A percentile compares a stretch with the other conserved stretches of the same genome.
Evolutionary conservation across 73 alveolate genomes (phyloP).

Genomic region (Effrenium voratum): DNA sequence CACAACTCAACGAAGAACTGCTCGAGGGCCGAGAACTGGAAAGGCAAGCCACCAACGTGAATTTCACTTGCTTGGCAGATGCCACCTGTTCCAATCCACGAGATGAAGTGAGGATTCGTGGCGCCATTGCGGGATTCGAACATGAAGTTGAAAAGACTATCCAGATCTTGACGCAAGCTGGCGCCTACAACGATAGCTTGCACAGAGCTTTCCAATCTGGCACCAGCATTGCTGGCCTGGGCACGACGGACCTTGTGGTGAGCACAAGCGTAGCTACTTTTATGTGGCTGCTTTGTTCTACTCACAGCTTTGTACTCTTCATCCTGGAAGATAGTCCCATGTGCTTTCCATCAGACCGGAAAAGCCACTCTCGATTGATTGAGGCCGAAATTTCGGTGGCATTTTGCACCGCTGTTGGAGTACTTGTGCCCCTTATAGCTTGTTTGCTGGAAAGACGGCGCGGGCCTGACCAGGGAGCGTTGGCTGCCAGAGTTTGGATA

Average conservation of each 20-base stretch:
- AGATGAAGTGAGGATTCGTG: conserved; percentile 14
- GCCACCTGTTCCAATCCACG: conserved; percentile 35
- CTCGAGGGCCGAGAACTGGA: conserved; percentile 45
- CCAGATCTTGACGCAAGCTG: conserved; percentile 32
- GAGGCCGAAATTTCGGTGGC: conserved; percentile 12
- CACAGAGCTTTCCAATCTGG: conserved; percentile 39
- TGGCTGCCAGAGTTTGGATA: no score
- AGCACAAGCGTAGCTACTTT: conserved; percentile 33
- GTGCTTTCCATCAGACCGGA: neutral
- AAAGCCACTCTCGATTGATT: no score
- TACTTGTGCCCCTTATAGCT: conserved; percentile 7
- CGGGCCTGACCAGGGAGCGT: no score
- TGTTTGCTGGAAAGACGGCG: conserved; percentile 5
- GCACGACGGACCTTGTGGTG: conserved; percentile 66
- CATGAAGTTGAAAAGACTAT: conserved; percentile 16
- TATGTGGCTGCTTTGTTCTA: conserved; percentile 19
- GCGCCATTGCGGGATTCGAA: conserved; percentile 36
- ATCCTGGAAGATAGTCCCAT: neutral
- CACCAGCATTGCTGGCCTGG: conserved; percentile 22
- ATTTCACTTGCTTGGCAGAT: conserved; percentile 12
- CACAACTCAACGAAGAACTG: conserved; percentile 59
- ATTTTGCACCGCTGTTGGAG: neutral
- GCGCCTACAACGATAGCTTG: conserved; percentile 22
- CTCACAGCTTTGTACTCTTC: conserved; percentile 2
- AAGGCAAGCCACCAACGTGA: conserved; percentile 58